Evolutionary conservation across 129 eudicot genomes (phyloP).

Genomic region (Kitagawia praeruptora): DNA sequence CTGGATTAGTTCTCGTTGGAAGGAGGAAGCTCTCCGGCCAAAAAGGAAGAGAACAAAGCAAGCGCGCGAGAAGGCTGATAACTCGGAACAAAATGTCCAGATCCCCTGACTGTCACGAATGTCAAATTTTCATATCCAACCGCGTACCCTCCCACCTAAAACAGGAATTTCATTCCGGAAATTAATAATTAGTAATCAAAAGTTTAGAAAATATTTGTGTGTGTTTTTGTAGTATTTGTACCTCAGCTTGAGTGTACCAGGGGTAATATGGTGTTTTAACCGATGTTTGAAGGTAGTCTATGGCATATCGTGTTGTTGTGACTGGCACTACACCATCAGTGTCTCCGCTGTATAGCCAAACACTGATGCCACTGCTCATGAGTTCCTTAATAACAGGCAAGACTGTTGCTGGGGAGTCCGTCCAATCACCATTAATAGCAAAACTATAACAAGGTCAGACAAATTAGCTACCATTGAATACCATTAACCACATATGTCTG

Average conservation of each 20-base stretch:
- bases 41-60: constrained; percentile 17
- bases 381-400: constrained; percentile 43
- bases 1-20: background rate
- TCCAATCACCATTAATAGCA: constrained; percentile 9
- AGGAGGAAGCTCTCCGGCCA: constrained; percentile 39
- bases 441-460: background rate
- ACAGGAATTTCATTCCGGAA: background rate
- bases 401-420: constrained; percentile 40
- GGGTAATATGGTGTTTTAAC: constrained; percentile 10
- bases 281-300: background rate
- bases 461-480: constrained; percentile 14
- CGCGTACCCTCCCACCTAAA: constrained; percentile 48
- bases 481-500: background rate
- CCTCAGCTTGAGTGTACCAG: constrained; percentile 10
- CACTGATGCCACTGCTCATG: constrained; percentile 45
- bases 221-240: background rate
- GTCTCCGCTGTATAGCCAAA: constrained; percentile 40
- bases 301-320: background rate
- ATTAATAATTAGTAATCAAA: too few species aligned
- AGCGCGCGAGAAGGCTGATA: constrained; percentile 51
- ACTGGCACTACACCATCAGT: constrained; percentile 5
- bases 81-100: constrained; percentile 59
- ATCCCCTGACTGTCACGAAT: constrained; percentile 48
- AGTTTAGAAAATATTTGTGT: too few species aligned
- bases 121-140: constrained; percentile 44